Evolutionary conservation across 192 early-diverging fungal species (phyloP).

Genomic region (Jimgerdemannia lactiflua): DNA sequence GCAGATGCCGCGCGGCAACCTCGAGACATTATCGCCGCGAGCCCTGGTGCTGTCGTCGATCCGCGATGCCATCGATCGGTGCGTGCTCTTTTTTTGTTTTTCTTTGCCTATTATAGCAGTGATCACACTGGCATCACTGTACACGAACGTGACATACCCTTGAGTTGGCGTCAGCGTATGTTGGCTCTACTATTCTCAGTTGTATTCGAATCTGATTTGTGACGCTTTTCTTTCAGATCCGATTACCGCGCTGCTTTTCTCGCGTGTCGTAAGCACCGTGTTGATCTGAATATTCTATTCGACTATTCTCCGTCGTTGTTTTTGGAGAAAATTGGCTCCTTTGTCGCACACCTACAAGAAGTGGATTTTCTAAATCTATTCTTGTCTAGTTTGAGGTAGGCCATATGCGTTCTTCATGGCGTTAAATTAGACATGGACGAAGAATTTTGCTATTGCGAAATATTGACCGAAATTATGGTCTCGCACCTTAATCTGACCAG

Average conservation of each 20-base stretch:
- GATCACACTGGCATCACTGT: background rate
- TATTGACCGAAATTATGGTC: no score
- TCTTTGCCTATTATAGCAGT: background rate
- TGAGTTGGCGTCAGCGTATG: no score
- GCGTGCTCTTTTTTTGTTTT: slow-evolving; percentile 9
- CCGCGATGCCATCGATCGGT: slow-evolving; percentile 54
- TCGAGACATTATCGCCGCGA: slow-evolving; percentile 91
- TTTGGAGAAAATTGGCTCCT: slow-evolving; percentile 57
- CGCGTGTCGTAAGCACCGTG: slow-evolving; percentile 83
- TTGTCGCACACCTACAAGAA: slow-evolving; percentile 76
- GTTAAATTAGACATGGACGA: no score
- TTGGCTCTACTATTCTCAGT: no score
- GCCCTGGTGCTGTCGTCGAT: slow-evolving; percentile 81
- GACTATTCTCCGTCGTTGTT: slow-evolving; percentile 77
- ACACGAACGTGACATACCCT: no score
- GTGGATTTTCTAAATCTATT: slow-evolving; percentile 91
- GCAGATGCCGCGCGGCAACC: slow-evolving; percentile 96
- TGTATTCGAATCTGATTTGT: no score
- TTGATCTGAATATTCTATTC: slow-evolving; percentile 90
- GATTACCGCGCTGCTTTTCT: slow-evolving; percentile 80
- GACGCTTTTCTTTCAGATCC: slow-evolving; percentile 16
- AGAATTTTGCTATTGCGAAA: no score
- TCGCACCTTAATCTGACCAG: slow-evolving; percentile 7
- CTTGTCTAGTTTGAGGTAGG: slow-evolving; percentile 66
- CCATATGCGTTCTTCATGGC: background rate